Conservation (phyloP, 768 basidiomycete species). For the Suillus ampliporus region DNA sequence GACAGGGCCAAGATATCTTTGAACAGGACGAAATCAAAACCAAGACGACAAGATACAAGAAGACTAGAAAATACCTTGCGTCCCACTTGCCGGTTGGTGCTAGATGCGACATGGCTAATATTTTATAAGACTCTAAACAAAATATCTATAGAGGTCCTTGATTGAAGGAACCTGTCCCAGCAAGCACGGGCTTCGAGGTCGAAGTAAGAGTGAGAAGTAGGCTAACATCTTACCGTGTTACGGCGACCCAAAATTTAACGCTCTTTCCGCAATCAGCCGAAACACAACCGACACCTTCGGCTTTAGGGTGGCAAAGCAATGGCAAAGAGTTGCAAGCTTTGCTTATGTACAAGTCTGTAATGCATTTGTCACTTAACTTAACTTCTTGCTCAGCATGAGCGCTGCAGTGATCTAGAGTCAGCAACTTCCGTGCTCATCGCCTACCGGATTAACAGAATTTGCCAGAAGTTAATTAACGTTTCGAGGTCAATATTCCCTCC, state of each 20-base stretch:
- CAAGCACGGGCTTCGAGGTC: not conserved
- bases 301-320: not conserved
- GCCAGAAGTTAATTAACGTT: not conserved
- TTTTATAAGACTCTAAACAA: constrained; percentile 24
- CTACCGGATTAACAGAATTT: not conserved
- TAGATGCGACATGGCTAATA: constrained; percentile 55
- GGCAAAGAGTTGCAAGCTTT: not conserved
- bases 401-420: not conserved
- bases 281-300: not conserved
- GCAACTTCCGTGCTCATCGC: not conserved
- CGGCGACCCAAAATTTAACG: constrained; percentile 6
- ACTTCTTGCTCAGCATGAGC: not conserved
- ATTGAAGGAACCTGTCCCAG: not conserved
- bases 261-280: constrained; percentile 9
- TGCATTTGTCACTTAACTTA: not conserved
- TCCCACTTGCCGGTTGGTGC: constrained; percentile 71
- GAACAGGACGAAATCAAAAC: constrained; percentile 13
- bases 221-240: constrained; percentile 1
- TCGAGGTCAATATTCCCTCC: not conserved
- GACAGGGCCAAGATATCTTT: constrained; percentile 73
- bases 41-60: not conserved
- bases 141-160: constrained; percentile 2
- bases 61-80: constrained; percentile 55
- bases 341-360: not conserved
- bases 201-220: not conserved